Evolutionary conservation across 2,329 filamentous ascomycete genomes (phyloP).

Genomic region (Pseudogymnoascus sp.): DNA sequence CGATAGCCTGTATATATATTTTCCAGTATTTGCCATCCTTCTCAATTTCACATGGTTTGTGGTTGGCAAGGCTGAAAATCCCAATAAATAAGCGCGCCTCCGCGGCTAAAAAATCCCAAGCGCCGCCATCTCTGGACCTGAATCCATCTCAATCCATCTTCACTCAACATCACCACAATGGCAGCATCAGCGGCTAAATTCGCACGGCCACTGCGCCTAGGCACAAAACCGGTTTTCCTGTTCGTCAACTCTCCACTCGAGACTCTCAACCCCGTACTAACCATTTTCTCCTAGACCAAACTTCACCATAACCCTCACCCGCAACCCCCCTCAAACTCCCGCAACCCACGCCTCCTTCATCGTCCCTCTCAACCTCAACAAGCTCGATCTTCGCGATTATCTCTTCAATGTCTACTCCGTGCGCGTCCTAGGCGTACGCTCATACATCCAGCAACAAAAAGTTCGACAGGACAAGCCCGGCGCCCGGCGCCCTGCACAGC

Average conservation of each 20-base stretch:
- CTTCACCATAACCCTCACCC: slow-evolving; percentile 71
- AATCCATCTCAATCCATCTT: background rate
- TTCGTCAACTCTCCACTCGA: slow-evolving; percentile 21
- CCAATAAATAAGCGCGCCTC: background rate
- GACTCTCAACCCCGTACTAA: background rate
- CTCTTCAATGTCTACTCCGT: slow-evolving; percentile 80
- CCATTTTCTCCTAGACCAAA: slow-evolving; percentile 51
- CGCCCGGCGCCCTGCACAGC: slow-evolving; percentile 33
- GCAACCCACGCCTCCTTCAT: slow-evolving; percentile 81
- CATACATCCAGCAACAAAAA: slow-evolving; percentile 65
- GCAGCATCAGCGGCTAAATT: slow-evolving; percentile 1
- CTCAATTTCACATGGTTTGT: background rate
- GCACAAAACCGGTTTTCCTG: slow-evolving; percentile 39
- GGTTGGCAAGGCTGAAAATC: background rate
- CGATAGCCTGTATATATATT: background rate
- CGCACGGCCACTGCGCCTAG: slow-evolving; percentile 14
- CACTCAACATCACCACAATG: slow-evolving; percentile 3
- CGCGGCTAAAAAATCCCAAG: slow-evolving; percentile 8
- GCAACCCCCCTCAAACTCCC: slow-evolving; percentile 55
- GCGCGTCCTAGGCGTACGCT: slow-evolving; percentile 63
- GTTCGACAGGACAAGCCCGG: slow-evolving; percentile 42
- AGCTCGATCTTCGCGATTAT: slow-evolving; percentile 94
- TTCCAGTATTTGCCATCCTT: background rate
- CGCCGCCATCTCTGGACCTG: slow-evolving; percentile 8
- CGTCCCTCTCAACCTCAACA: slow-evolving; percentile 87